Evolutionary conservation across 2,329 filamentous ascomycete species (phyloP).

Genomic region (Trichoderma afroharzianum): DNA sequence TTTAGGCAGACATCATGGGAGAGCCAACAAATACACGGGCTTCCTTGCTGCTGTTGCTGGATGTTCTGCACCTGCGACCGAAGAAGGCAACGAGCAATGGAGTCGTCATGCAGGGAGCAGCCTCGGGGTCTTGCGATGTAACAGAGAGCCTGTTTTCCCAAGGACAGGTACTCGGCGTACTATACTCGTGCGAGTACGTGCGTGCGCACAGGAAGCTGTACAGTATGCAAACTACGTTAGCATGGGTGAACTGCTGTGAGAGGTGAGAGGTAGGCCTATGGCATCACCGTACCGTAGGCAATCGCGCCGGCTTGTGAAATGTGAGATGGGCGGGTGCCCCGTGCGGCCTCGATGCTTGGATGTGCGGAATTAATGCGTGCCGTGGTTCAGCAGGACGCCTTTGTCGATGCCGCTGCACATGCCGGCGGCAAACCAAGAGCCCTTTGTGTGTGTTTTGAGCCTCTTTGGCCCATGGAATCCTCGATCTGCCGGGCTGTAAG

Average conservation of each 20-base stretch:
- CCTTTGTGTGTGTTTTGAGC: slow-evolving; percentile 1
- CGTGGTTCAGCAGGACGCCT: neutral
- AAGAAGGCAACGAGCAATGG: neutral
- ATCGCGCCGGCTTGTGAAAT: neutral
- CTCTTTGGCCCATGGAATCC: slow-evolving; percentile 3
- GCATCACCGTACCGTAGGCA: neutral
- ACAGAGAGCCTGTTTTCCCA: neutral
- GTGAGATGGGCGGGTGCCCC: neutral
- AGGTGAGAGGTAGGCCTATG: neutral
- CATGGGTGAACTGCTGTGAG: neutral
- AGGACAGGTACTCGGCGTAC: neutral
- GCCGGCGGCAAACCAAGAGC: slow-evolving; percentile 7
- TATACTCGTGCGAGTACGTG: neutral
- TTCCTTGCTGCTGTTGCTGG: neutral
- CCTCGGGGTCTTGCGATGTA: neutral
- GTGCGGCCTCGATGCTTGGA: neutral
- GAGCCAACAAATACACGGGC: neutral
- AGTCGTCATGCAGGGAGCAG: neutral
- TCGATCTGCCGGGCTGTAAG: slow-evolving; percentile 16
- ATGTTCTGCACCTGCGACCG: neutral
- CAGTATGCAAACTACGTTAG: neutral
- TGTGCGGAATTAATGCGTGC: slow-evolving; percentile 2
- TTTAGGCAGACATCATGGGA: slow-evolving; percentile 9
- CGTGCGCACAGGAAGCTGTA: neutral
- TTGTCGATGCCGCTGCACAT: slow-evolving; percentile 4